These are phyloP conservation scores for Tylopilus sp. DNA, from an alignment of 1,284 basidiomycete species.

Conservation along the genomic window DNA sequence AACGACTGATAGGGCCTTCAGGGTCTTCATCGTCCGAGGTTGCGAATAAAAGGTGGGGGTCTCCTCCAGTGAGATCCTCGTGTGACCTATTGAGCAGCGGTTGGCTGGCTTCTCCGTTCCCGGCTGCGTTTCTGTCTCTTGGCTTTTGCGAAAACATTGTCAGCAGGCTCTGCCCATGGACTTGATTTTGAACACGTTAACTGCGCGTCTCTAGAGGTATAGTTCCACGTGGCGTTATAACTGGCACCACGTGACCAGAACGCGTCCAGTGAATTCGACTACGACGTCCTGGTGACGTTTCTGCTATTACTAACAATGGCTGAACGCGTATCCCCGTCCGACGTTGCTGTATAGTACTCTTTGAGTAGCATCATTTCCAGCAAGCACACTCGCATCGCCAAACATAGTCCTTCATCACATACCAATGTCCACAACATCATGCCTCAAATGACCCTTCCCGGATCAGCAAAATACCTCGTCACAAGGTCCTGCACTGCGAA, in stretches of 20 bases:
- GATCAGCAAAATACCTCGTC: too few species aligned
- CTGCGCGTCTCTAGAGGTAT: neutral
- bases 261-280: neutral
- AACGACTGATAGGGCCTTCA: constrained; percentile 31
- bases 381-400: constrained; percentile 37
- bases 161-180: constrained; percentile 20
- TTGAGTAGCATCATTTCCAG: constrained; percentile 54
- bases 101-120: constrained; percentile 47
- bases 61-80: constrained; percentile 36
- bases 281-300: neutral
- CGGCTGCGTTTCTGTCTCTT: constrained; percentile 31
- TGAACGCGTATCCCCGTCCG: too few species aligned
- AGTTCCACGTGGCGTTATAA: constrained; percentile 11
- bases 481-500: too few species aligned
- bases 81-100: constrained; percentile 52
- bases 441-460: constrained; percentile 54
- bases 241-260: constrained; percentile 18
- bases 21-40: constrained; percentile 47
- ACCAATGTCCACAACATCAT: constrained; percentile 42
- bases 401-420: constrained; percentile 54
- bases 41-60: constrained; percentile 45
- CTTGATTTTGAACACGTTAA: constrained; percentile 1
- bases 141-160: constrained; percentile 43
- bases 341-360: too few species aligned
- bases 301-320: too few species aligned